Conservation (phyloP, 169 alveolate genomes). For the Eimeria mitis region DNA sequence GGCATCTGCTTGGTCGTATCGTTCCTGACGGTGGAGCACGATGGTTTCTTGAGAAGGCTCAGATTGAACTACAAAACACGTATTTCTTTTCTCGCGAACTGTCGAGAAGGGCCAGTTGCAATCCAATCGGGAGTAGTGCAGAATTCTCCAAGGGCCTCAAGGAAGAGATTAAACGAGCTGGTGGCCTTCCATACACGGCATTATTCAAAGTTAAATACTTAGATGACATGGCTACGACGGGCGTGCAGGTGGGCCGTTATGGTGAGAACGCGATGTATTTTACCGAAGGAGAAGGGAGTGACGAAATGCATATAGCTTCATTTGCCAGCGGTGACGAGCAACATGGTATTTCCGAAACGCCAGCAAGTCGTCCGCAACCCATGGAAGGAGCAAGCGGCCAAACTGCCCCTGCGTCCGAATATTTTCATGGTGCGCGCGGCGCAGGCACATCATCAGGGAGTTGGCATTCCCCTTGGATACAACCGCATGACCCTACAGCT, state of each 20-base stretch:
- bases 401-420: neutral
- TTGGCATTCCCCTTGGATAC: neutral
- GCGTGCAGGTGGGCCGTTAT: neutral
- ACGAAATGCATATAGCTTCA: neutral
- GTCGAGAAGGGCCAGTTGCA: no score
- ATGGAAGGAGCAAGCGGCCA: neutral
- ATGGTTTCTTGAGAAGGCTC: neutral
- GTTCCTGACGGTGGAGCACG: neutral
- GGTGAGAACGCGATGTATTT: neutral
- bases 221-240: neutral
- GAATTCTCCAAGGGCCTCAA: neutral
- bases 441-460: neutral
- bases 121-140: neutral
- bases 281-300: neutral
- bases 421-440: neutral
- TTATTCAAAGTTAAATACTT: neutral
- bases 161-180: neutral
- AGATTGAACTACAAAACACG: neutral
- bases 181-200: neutral
- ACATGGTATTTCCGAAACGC: neutral
- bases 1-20: neutral
- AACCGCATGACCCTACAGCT: neutral
- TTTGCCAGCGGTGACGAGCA: neutral
- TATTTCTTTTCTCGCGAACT: neutral
- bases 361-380: neutral